Base-by-base conservation (phyloP, 164 flowering plant genomes). In the Annona cherimola region DNA sequence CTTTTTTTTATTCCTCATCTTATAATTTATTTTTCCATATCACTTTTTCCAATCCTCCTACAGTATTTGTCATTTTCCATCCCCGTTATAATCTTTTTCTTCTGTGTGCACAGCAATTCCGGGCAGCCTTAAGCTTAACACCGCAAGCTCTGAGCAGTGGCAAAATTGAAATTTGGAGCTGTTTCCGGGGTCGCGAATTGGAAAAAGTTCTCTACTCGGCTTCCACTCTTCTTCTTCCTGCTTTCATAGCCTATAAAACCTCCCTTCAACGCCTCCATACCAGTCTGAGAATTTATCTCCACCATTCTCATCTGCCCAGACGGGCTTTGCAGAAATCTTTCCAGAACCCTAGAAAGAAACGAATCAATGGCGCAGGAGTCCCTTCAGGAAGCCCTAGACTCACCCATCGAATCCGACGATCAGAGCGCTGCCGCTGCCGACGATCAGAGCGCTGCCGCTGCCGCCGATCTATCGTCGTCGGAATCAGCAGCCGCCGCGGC, bases 291-390 rank as follows among this genome's bases (percentile, higher is more conserved):
- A 55, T 14, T 40, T 42, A 69, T 64, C 68, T 69, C 61, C 67
- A 64, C 61, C 35, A 26, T 20, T 57, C 5, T 46, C 63, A n/a
- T 72, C 55, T 63, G 65, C 74, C 62, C 71, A 16, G 8, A 61
- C 46, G 76, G 76, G 71, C 69, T 63, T 20, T n/a, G 16, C 8
- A 46, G 35, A 39, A 44, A 16, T 19, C 2, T 12, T 6, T 55
- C 68, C n/a, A 59, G 66, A 67, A 61, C 46, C 74, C 66, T 71
- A 43, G 69, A 16, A 60, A 61, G 19, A 11, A 43, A 4, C 7
- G 16, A 72, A 26, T 45, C 20, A 16, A 70, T 78, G 77, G 77
- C 77, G 19, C 77, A 54, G 43, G 77, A 74, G 55, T 57, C 79
- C 45, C 26, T 59, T 35, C 67, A 43, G 5, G 76, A 73, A 77